These are phyloP conservation scores for Colletotrichum sp. DNA, from an alignment of 2,329 filamentous ascomycete genomes.

Conservation along the genomic window DNA sequence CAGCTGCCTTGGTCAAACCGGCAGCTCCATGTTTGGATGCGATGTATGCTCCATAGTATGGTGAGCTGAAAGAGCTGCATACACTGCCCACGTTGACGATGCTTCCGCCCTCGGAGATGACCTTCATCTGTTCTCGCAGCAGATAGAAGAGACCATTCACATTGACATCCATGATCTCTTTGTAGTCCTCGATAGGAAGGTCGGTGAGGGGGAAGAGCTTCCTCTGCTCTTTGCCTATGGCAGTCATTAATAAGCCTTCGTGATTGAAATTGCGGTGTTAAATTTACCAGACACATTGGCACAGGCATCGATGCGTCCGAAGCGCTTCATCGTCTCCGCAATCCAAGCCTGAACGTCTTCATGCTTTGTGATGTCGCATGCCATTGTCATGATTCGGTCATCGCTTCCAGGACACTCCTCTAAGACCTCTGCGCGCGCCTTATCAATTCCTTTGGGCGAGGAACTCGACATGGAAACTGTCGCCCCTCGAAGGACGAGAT, in stretches of 20 bases:
- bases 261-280: neutral
- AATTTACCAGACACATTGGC: neutral
- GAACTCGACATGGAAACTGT: neutral
- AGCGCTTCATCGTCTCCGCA: neutral
- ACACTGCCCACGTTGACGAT: slow-evolving; percentile 50
- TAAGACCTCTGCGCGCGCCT: slow-evolving; percentile 22
- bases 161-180: slow-evolving; percentile 24
- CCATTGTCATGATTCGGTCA: slow-evolving; percentile 8
- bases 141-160: slow-evolving; percentile 26
- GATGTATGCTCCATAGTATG: slow-evolving; percentile 34
- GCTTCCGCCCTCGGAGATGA: slow-evolving; percentile 37
- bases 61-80: slow-evolving; percentile 25
- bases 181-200: slow-evolving; percentile 25
- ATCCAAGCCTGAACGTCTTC: neutral
- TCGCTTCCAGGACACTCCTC: neutral
- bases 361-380: neutral
- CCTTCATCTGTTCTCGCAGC: slow-evolving; percentile 25
- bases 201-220: slow-evolving; percentile 26
- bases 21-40: slow-evolving; percentile 43
- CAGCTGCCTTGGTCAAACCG: slow-evolving; percentile 41
- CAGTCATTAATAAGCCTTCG: neutral
- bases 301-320: neutral
- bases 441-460: slow-evolving; percentile 26
- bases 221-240: slow-evolving; percentile 25
- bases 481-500: slow-evolving; percentile 29